Conservation (phyloP, 768 basidiomycete genomes). For the Tephrocybe rancida region DNA sequence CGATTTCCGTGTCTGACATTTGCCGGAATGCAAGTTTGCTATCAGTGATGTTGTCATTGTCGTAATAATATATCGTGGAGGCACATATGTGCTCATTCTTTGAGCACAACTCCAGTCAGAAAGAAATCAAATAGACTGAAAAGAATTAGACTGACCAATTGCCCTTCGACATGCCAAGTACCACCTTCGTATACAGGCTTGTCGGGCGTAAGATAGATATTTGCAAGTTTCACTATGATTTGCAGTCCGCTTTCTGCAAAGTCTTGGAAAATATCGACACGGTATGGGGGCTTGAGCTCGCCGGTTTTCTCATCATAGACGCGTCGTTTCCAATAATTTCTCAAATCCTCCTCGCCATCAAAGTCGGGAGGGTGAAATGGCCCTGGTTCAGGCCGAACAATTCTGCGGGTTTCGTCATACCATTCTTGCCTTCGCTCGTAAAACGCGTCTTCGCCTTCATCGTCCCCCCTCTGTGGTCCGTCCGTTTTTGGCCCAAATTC, state of each 20-base stretch:
- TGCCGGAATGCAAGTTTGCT: conserved; percentile 14
- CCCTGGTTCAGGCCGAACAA: conserved; percentile 23
- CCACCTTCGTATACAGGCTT: conserved; percentile 16
- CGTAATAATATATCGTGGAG: conserved; percentile 19
- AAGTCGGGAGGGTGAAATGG: conserved; percentile 11
- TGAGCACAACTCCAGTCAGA: not conserved
- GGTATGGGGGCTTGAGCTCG: not conserved
- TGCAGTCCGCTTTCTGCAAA: conserved; percentile 11
- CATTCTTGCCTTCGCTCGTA: conserved; percentile 17
- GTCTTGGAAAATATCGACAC: conserved; percentile 12
- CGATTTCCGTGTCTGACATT: not conserved
- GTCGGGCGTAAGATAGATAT: conserved; percentile 19
- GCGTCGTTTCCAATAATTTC: not conserved
- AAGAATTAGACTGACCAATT: conserved; percentile 9
- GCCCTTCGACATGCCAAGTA: conserved; percentile 18
- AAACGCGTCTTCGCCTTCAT: conserved; percentile 21
- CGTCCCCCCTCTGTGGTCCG: conserved; percentile 17
- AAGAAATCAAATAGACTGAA: not conserved
- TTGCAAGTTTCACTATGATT: conserved; percentile 18
- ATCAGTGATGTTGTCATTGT: conserved; percentile 14
- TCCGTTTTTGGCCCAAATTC: conserved; percentile 15
- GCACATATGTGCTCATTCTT: conserved; percentile 24
- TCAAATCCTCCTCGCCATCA: not conserved
- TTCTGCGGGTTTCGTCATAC: conserved; percentile 8
- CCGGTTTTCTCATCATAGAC: not conserved